Evolutionary conservation across 257 asterid species (phyloP).

Genomic region (Solanum lignicaule): DNA sequence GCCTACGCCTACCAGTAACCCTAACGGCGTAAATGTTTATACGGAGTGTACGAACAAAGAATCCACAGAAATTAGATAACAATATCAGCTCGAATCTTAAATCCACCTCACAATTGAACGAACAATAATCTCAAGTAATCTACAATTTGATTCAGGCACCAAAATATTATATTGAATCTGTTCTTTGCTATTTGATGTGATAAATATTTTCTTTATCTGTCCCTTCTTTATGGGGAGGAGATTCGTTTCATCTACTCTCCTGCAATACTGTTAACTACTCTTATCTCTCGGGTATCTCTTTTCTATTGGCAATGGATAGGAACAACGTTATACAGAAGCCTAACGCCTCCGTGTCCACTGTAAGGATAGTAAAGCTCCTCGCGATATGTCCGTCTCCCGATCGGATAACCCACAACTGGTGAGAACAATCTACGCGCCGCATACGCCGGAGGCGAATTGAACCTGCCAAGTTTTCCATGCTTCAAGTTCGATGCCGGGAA

Average conservation of each 20-base stretch:
- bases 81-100: background rate
- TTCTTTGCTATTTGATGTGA: background rate
- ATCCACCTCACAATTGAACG: background rate
- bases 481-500: slow-evolving; percentile 23
- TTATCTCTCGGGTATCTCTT: background rate
- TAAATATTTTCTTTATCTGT: background rate
- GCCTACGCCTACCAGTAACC: too few relatives aligned
- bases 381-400: slow-evolving; percentile 4
- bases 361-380: background rate
- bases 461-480: slow-evolving; percentile 3
- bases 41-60: too few relatives aligned
- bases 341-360: slow-evolving; percentile 11
- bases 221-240: background rate
- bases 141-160: background rate
- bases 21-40: too few relatives aligned
- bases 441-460: slow-evolving; percentile 9
- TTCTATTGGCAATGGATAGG: background rate
- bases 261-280: background rate
- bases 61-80: background rate
- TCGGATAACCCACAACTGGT: slow-evolving; percentile 15
- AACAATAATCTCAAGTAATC: too few relatives aligned
- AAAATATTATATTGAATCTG: too few relatives aligned
- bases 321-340: slow-evolving; percentile 7
- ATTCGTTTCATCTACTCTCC: background rate
- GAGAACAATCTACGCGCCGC: background rate